These are phyloP conservation scores for Oidium heveae DNA, from an alignment of 2,329 filamentous ascomycete species.

Conservation along the genomic window DNA sequence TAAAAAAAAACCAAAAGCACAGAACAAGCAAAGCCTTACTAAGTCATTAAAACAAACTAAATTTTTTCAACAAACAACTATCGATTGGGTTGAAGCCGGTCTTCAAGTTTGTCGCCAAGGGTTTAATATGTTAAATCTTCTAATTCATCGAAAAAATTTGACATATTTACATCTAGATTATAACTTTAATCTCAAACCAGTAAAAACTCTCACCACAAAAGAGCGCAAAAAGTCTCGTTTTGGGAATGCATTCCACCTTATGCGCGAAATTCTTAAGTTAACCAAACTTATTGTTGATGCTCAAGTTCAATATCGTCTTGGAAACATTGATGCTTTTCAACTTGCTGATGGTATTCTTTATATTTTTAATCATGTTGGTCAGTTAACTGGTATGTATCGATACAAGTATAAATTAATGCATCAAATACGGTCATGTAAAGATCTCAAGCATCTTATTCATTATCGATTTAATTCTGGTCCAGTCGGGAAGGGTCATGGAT, in stretches of 20 bases:
- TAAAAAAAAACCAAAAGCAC: constrained; percentile 82
- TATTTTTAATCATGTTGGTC: constrained; percentile 95
- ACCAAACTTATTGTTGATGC: constrained; percentile 97
- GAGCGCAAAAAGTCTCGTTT: constrained; percentile 98
- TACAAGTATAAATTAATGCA: constrained; percentile 99
- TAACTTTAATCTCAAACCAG: constrained; percentile 97
- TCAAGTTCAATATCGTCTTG: constrained; percentile 88
- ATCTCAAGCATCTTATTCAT: constrained; percentile 96
- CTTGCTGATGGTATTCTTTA: constrained; percentile 97
- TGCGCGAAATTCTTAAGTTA: constrained; percentile 87
- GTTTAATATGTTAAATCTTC: constrained; percentile 95
- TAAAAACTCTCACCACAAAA: constrained; percentile 95
- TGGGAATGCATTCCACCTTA: constrained; percentile 94
- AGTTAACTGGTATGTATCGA: constrained; percentile 96
- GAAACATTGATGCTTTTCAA: constrained; percentile 97
- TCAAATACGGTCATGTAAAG: constrained; percentile 96
- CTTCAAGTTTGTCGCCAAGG: constrained; percentile 93
- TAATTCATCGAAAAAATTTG: constrained; percentile 95
- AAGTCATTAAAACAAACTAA: constrained; percentile 84
- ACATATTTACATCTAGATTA: constrained; percentile 97
- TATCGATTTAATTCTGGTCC: constrained; percentile 95
- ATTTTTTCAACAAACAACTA: constrained; percentile 98
- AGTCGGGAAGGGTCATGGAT: constrained; percentile 90
- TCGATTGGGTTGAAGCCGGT: constrained; percentile 97
- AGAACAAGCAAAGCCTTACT: constrained; percentile 82